These are phyloP conservation scores for Kodamaea restingae DNA, from an alignment of 805 yeast genomes.

Conservation along the genomic window DNA sequence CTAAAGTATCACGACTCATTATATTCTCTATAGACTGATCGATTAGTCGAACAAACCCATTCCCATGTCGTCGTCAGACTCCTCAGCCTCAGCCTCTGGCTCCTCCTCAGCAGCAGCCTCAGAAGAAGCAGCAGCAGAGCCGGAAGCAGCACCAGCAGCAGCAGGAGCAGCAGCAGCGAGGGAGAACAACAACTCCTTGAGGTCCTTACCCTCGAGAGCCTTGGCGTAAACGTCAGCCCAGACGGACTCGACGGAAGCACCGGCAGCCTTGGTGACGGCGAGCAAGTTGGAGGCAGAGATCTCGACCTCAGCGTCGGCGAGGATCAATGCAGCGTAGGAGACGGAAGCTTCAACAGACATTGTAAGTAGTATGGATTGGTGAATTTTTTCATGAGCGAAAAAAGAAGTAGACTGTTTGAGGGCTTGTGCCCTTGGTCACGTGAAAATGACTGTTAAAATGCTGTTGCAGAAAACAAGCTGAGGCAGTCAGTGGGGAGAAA, in stretches of 20 bases:
- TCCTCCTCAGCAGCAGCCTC: constrained; percentile 50
- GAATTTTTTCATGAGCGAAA: constrained; percentile 2
- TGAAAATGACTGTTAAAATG: no score
- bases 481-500: no score
- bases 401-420: neutral
- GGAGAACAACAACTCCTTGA: constrained; percentile 67
- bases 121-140: constrained; percentile 28
- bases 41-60: constrained; percentile 31
- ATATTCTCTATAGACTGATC: neutral
- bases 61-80: constrained; percentile 22
- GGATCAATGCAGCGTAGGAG: constrained; percentile 97
- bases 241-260: constrained; percentile 72
- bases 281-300: constrained; percentile 82
- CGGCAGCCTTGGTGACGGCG: constrained; percentile 77
- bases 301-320: constrained; percentile 96
- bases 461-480: no score
- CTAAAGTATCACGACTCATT: neutral
- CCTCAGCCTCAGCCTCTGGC: constrained; percentile 19
- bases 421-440: neutral
- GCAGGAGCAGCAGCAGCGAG: constrained; percentile 48
- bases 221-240: constrained; percentile 88
- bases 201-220: constrained; percentile 80
- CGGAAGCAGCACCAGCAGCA: constrained; percentile 32
- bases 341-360: constrained; percentile 92
- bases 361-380: constrained; percentile 17